These are phyloP conservation scores for Effrenium voratum DNA, from an alignment of 73 alveolate species.

Conservation along the genomic window DNA sequence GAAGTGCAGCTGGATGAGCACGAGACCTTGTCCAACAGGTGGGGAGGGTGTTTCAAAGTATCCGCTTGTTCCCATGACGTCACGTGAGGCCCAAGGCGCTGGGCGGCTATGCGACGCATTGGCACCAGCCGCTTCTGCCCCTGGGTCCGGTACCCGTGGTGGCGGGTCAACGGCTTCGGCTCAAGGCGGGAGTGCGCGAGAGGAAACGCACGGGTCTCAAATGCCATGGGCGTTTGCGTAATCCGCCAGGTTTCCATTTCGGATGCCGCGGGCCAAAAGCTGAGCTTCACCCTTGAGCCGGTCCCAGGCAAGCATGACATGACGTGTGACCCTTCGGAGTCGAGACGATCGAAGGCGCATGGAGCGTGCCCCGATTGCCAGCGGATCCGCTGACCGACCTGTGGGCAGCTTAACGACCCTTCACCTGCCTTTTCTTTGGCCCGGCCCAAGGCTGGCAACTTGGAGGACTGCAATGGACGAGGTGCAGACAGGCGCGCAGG, in stretches of 20 bases:
- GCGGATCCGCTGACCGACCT: background rate
- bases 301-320: background rate
- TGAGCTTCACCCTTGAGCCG: conserved; percentile 33
- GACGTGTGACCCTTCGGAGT: background rate
- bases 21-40: conserved; percentile 58
- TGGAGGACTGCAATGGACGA: conserved; percentile 9
- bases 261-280: conserved; percentile 63
- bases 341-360: background rate
- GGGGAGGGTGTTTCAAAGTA: too few species aligned
- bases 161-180: conserved; percentile 23
- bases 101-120: conserved; percentile 67
- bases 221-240: background rate
- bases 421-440: background rate
- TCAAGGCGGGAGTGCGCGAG: background rate
- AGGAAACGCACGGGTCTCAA: background rate
- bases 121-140: conserved; percentile 76
- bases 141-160: conserved; percentile 59
- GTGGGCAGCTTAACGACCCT: background rate
- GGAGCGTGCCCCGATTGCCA: background rate
- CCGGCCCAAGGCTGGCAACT: background rate
- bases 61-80: background rate
- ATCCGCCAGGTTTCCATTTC: conserved; percentile 22
- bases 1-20: conserved; percentile 75
- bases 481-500: background rate
- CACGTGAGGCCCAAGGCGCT: conserved; percentile 12